Evolutionary conservation across 495 filamentous ascomycete genomes (phyloP).

Genomic region (Xylaria nigripes): DNA sequence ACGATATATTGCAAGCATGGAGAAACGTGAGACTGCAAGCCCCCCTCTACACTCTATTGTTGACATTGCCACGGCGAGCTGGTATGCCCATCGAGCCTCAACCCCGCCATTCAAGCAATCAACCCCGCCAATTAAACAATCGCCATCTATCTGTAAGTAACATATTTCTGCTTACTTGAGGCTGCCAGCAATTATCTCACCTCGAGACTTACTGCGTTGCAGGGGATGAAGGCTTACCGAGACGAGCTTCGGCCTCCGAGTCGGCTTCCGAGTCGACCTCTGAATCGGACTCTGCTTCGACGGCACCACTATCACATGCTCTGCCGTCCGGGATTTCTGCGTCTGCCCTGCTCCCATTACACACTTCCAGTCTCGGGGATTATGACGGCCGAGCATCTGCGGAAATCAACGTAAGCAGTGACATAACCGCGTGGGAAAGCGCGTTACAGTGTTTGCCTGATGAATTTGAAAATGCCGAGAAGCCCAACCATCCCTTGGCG

Average conservation of each 20-base stretch:
- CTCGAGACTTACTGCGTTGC: not conserved
- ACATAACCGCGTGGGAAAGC: constrained; percentile 18
- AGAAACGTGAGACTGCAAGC: not conserved
- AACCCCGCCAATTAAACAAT: constrained; percentile 1
- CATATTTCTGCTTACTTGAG: not conserved
- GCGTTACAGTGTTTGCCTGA: constrained; percentile 11
- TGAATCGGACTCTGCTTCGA: not conserved
- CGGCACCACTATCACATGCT: not conserved
- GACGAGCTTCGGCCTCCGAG: not conserved
- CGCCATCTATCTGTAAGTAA: not conserved
- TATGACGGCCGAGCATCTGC: not conserved
- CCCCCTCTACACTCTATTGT: constrained; percentile 8
- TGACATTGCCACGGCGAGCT: constrained; percentile 15
- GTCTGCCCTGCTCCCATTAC: not conserved
- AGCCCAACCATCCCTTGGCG: constrained; percentile 15
- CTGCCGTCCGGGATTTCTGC: not conserved
- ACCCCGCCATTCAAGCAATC: constrained; percentile 1
- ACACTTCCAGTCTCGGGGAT: not conserved
- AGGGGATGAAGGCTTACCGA: not conserved
- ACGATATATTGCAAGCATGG: not conserved
- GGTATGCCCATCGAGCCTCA: constrained; percentile 16
- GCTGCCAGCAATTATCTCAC: not conserved
- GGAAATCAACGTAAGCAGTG: not conserved
- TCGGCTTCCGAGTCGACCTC: not conserved
- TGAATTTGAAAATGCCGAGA: not conserved